Evolutionary conservation across 305 asterid genomes (phyloP).

Genomic region (Solanum chacoense): DNA sequence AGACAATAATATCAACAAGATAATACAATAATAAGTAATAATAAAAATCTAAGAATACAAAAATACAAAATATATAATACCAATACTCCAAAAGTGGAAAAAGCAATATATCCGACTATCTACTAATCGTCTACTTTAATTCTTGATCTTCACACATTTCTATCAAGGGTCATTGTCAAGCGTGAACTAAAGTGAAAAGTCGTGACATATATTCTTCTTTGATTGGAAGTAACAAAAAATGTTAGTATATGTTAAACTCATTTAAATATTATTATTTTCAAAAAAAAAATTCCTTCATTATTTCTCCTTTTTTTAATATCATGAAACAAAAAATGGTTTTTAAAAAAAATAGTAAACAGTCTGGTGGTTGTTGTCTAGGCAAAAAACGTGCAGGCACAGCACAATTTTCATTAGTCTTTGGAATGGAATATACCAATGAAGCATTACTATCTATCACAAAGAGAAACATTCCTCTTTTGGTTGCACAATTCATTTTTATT

Average conservation of each 20-base stretch:
- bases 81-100: not conserved
- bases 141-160: not conserved
- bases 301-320: not conserved
- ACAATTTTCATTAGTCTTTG: not conserved
- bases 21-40: not conserved
- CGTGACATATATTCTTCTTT: not conserved
- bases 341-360: not conserved
- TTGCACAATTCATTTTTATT: not conserved
- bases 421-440: not conserved
- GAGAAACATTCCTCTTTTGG: not conserved
- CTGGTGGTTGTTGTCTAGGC: not conserved
- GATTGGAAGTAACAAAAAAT: not conserved
- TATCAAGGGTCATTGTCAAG: not conserved
- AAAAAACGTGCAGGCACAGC: slow-evolving; percentile 11
- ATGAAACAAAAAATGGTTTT: not conserved
- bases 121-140: not conserved
- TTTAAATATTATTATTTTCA: not conserved
- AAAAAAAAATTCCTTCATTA: not conserved
- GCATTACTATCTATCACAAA: not conserved
- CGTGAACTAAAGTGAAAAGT: not conserved
- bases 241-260: not conserved
- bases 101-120: not conserved
- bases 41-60: not conserved
- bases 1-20: not conserved
- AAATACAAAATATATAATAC: not conserved